A percentile compares a stretch with the other conserved stretches of the same genome.
Evolutionary conservation across 2,329 filamentous ascomycete species (phyloP).

Genomic region (Aureobasidium sp.): DNA sequence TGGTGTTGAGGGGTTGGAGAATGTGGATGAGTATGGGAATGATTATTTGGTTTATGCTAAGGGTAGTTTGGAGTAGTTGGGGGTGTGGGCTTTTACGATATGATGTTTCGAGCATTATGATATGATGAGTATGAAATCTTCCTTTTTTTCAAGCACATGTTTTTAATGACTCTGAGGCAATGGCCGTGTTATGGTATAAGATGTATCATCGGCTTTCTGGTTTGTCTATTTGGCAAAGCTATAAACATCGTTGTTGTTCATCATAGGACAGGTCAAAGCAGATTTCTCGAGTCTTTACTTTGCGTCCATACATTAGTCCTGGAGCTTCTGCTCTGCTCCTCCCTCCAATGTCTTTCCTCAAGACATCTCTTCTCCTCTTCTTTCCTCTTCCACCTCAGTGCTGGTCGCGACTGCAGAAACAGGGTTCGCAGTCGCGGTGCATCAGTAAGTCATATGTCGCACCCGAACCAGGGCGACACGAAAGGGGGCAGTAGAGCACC

Average conservation of each 20-base stretch:
- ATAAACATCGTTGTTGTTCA: not conserved
- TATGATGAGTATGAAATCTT: not conserved
- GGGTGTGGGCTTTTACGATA: too few species aligned
- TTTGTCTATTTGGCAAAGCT: not conserved
- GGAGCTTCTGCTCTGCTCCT: not conserved
- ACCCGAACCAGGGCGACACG: not conserved
- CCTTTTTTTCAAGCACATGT: too few species aligned
- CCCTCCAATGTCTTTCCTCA: not conserved
- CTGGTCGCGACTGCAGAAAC: not conserved
- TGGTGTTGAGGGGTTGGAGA: slow-evolving; percentile 20
- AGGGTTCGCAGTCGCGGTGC: not conserved
- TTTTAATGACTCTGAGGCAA: not conserved
- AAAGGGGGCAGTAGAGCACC: not conserved
- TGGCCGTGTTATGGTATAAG: not conserved
- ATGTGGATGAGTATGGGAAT: slow-evolving; percentile 18
- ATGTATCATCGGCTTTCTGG: not conserved
- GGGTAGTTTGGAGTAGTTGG: not conserved
- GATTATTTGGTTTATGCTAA: slow-evolving; percentile 13
- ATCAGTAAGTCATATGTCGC: not conserved
- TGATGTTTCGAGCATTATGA: not conserved
- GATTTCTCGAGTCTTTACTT: not conserved
- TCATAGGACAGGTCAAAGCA: not conserved
- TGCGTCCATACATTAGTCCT: not conserved
- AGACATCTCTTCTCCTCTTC: not conserved
- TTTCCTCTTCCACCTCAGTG: not conserved